Percentiles rank a stretch among this genome's conserved stretches.
These are phyloP conservation scores for Luvunga scandens DNA, from an alignment of 345 rosid species.

Conservation along the genomic window DNA sequence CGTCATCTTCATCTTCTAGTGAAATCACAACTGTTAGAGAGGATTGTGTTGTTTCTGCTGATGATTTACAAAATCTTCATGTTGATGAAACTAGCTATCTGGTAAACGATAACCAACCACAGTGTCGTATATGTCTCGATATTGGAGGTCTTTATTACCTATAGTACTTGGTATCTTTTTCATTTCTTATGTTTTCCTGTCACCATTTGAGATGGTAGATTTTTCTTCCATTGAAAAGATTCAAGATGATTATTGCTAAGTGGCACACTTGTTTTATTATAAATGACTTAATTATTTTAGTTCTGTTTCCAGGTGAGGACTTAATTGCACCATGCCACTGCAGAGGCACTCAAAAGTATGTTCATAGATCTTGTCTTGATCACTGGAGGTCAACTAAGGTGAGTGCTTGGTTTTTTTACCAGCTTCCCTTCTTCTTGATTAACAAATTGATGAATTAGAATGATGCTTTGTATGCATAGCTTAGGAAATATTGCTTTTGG, in stretches of 20 bases:
- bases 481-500: background rate
- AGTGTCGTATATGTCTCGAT: slow-evolving; percentile 96
- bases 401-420: slow-evolving; percentile 5
- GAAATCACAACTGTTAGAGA: slow-evolving; percentile 63
- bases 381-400: slow-evolving; percentile 99
- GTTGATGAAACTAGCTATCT: slow-evolving; percentile 65
- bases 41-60: slow-evolving; percentile 36
- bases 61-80: slow-evolving; percentile 49
- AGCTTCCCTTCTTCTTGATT: slow-evolving; percentile 6
- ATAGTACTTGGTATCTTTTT: slow-evolving; percentile 21
- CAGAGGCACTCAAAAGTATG: slow-evolving; percentile 97
- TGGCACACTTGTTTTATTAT: slow-evolving; percentile 7
- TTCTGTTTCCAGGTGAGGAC: slow-evolving; percentile 66
- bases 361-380: slow-evolving; percentile 96
- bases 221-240: slow-evolving; percentile 8
- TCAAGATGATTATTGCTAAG: background rate
- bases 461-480: background rate
- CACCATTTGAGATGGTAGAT: slow-evolving; percentile 10
- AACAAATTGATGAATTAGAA: slow-evolving; percentile 4
- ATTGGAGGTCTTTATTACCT: slow-evolving; percentile 58
- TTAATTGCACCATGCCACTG: slow-evolving; percentile 96
- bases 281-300: slow-evolving; percentile 12
- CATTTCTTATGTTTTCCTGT: slow-evolving; percentile 5
- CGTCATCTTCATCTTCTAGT: slow-evolving; percentile 37
- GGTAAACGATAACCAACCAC: slow-evolving; percentile 73